phyloP scores from a whole-genome alignment of 2,329 filamentous ascomycete genomes.

The Colletotrichum sp. region DNA sequence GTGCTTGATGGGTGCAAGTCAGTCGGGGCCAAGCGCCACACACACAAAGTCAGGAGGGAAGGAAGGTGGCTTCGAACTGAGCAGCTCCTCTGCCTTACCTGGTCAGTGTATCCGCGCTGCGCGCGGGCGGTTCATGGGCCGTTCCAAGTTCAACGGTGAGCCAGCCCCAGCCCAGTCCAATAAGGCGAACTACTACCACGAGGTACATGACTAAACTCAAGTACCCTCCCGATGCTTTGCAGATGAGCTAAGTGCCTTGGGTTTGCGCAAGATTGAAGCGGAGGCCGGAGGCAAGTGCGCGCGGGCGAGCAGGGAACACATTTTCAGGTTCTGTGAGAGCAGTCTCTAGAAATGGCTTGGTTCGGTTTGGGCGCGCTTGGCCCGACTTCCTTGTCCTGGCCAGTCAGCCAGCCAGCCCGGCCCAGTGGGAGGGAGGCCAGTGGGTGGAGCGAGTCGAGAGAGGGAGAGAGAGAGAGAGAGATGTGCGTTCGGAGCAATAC shows the following conservation, averaged over 20 bases:
- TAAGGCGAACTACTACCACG: not conserved
- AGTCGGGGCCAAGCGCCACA: not conserved
- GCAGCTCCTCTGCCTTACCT: not conserved
- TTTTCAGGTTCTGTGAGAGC: not conserved
- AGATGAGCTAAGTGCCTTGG: not conserved
- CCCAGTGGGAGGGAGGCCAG: not conserved
- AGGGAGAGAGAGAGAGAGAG: not conserved
- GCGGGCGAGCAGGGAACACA: not conserved
- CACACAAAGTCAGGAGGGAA: not conserved
- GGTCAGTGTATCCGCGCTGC: not conserved
- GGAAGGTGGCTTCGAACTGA: not conserved
- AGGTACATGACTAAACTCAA: not conserved
- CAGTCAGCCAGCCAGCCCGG: not conserved
- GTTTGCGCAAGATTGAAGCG: not conserved
- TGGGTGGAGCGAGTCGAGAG: not conserved
- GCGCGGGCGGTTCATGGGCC: not conserved
- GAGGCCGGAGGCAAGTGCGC: not conserved
- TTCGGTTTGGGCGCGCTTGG: not conserved
- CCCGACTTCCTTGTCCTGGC: not conserved
- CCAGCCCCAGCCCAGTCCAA: not conserved
- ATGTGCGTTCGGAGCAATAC: not conserved
- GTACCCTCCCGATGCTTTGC: not conserved
- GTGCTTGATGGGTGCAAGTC: conserved; percentile 15
- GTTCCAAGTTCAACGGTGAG: not conserved
- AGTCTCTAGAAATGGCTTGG: not conserved